Conservation (phyloP, 768 basidiomycete genomes). For the Calocera cornea region DNA sequence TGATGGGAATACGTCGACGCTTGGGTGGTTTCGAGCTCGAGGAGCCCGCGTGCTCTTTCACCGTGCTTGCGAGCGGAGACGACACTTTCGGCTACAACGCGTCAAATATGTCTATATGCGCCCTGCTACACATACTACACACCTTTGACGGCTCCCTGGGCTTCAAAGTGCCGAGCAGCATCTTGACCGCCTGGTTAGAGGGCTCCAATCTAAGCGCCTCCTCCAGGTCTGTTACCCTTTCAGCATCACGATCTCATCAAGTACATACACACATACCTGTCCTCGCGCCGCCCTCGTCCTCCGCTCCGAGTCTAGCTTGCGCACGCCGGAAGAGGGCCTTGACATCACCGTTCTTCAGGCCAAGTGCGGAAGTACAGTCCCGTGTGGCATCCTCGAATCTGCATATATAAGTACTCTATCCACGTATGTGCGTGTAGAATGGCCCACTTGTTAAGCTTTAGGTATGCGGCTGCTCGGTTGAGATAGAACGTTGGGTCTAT, state of each 20-base stretch:
- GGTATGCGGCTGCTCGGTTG: constrained; percentile 82
- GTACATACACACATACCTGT: constrained; percentile 34
- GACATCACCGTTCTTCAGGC: constrained; percentile 43
- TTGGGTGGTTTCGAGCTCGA: constrained; percentile 20
- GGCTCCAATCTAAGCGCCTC: constrained; percentile 49
- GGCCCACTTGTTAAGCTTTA: constrained; percentile 90
- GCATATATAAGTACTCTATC: neutral
- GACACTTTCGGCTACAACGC: neutral
- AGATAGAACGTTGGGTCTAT: constrained; percentile 65
- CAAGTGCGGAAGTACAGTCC: constrained; percentile 58
- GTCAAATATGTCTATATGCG: constrained; percentile 11
- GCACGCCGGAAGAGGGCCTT: constrained; percentile 71
- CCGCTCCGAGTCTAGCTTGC: constrained; percentile 51
- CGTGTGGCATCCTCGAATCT: constrained; percentile 70
- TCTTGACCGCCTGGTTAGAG: constrained; percentile 44
- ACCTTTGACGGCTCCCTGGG: constrained; percentile 16
- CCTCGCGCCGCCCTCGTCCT: constrained; percentile 42
- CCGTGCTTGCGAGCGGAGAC: neutral
- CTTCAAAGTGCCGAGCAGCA: constrained; percentile 44
- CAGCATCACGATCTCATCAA: constrained; percentile 1
- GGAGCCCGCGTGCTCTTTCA: constrained; percentile 6
- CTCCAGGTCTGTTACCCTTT: constrained; percentile 39
- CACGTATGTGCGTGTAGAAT: neutral
- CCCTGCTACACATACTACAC: constrained; percentile 21
- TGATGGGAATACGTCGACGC: constrained; percentile 51